Percentiles rank a stretch among this genome's conserved stretches.
Evolutionary conservation across 2,329 filamentous ascomycete species (phyloP).

Genomic region (Microdochium trichocladiopsis): DNA sequence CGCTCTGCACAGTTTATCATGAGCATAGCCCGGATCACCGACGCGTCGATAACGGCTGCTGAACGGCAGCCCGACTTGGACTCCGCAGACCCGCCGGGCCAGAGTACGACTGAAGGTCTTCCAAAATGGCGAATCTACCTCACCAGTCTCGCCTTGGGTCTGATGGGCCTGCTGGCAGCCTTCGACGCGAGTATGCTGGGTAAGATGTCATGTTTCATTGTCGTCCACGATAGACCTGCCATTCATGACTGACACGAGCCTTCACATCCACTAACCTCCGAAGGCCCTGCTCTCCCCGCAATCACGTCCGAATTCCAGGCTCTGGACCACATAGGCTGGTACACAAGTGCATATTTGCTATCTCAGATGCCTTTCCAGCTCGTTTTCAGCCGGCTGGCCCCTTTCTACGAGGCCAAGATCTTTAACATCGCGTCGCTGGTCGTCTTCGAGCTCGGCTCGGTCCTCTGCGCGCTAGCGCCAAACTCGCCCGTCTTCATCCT

Average conservation of each 20-base stretch:
- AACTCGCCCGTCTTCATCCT: conserved; percentile 45
- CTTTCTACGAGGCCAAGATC: not conserved
- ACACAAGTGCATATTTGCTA: conserved; percentile 12
- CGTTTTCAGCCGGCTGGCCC: conserved; percentile 13
- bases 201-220: not conserved
- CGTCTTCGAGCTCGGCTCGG: conserved; percentile 48
- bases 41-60: not conserved
- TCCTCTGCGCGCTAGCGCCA: conserved; percentile 41
- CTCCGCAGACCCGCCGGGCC: not conserved
- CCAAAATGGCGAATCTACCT: not conserved
- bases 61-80: not conserved
- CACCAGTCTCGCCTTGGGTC: not conserved
- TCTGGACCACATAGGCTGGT: conserved; percentile 8
- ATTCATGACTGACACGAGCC: not conserved
- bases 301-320: conserved; percentile 9
- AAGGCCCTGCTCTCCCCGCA: not conserved
- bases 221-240: not conserved
- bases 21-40: not conserved
- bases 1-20: not conserved
- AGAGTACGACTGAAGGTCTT: not conserved
- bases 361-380: conserved; percentile 23
- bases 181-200: not conserved
- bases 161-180: not conserved
- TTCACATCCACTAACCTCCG: not conserved
- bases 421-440: not conserved